These are phyloP conservation scores for Leccinum subspadiceum DNA, from an alignment of 1,284 basidiomycete genomes.

Conservation along the genomic window DNA sequence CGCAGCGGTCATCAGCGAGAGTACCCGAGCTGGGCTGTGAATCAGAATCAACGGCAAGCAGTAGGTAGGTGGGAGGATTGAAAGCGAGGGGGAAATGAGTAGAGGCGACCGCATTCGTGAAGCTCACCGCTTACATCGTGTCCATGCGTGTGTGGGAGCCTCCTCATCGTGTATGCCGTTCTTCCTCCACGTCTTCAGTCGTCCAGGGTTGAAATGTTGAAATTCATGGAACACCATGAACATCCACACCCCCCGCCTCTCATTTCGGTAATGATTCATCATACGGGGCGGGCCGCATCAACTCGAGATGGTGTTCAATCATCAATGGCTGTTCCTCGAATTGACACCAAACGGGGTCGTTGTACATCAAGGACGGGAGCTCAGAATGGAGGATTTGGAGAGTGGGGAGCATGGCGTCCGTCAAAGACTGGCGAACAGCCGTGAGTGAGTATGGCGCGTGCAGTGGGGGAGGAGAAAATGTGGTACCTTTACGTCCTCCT, in stretches of 20 bases:
- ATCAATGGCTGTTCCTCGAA: constrained; percentile 45
- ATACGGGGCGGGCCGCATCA: constrained; percentile 49
- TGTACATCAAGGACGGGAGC: constrained; percentile 73
- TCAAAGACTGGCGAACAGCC: constrained; percentile 49
- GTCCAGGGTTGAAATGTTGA: constrained; percentile 34
- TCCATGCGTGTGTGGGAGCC: constrained; percentile 5
- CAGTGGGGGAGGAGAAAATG: not conserved
- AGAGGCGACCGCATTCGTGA: not conserved
- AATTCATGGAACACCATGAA: constrained; percentile 69
- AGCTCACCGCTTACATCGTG: constrained; percentile 6
- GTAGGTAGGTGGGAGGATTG: not conserved
- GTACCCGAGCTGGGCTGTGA: not conserved
- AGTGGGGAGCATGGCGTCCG: constrained; percentile 63
- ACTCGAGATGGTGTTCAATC: constrained; percentile 41
- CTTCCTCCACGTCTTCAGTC: constrained; percentile 11
- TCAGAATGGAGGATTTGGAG: constrained; percentile 66
- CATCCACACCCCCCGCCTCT: constrained; percentile 57
- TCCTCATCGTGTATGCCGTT: constrained; percentile 17
- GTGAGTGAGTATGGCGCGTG: constrained; percentile 28
- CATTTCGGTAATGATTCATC: constrained; percentile 63
- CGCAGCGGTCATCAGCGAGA: constrained; percentile 2
- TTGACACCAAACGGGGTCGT: constrained; percentile 60
- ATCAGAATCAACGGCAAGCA: constrained; percentile 8
- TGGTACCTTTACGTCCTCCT: not conserved
- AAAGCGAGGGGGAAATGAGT: not conserved